Base-by-base conservation (phyloP, 176 grass and related monocot genomes). In the Ananas comosus region DNA sequence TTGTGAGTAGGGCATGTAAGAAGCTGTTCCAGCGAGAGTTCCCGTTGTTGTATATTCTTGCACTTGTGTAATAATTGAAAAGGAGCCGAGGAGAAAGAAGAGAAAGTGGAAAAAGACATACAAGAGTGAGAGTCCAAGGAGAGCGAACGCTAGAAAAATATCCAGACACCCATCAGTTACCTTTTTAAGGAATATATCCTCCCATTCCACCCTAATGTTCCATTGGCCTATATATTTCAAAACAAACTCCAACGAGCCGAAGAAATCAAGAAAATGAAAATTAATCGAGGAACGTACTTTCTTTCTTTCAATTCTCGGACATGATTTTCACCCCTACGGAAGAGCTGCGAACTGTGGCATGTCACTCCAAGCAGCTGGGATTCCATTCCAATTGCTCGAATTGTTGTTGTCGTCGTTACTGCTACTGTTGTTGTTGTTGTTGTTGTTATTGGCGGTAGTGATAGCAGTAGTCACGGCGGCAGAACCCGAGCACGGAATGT, bases 341-440 rank as follows among this genome's bases (percentile, higher is more conserved):
- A 83, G 70, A 33, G 74, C 71, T 16, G 68, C 53, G 74, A 83
- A 83, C 42, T 83, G 81, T 10, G 63, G 74, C 74, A 83, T 83
- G 53, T 83, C 81, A 17, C 66, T 83, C 81, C 81, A 83, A 53
- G 42, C 64, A 51, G 72, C 54, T 67, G 74, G 51, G 42, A 51
- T 53, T 51, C 67, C 58, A 73, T 25, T 78, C 74, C 81, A 72
- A 51, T 76, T 72, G 58, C 51, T 73, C 17, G 25, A 22, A 28
- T 74, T 80, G 66, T 67, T 83, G 16, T 23, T 28, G 16, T 51
- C 65, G 53, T 73, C 69, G 69, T 12, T 50, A 10, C 69, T 68
- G 53, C 14, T 58, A 18, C 29, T 71, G 53, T 68, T 73, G 69
- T 12, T 51, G 13, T 53, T 67, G 51, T 54, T 72, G 51, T 59